These are phyloP conservation scores for Erythrobasidium hasegawianum DNA, from an alignment of 1,284 basidiomycete genomes.

Conservation along the genomic window DNA sequence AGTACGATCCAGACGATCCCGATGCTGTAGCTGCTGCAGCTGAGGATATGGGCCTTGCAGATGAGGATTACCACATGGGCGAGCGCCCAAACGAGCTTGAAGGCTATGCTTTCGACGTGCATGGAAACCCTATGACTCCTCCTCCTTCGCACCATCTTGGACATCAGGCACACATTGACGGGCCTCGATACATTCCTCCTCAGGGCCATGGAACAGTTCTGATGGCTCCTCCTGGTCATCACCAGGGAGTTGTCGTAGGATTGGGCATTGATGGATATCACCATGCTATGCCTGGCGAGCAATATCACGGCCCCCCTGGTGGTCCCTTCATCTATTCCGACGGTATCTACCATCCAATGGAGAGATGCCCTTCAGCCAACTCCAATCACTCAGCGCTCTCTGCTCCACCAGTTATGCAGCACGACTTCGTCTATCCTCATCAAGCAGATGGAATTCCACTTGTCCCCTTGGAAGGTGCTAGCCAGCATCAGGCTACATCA, in stretches of 20 bases:
- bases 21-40: too few relatives aligned
- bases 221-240: background rate
- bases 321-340: constrained; percentile 22
- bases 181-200: background rate
- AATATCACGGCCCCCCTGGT: constrained; percentile 3
- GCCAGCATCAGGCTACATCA: background rate
- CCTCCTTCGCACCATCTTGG: background rate
- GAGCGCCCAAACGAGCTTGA: background rate
- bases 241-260: background rate
- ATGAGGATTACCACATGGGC: too few relatives aligned
- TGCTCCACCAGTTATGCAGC: constrained; percentile 29
- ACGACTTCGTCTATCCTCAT: constrained; percentile 16
- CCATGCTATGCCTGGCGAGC: background rate
- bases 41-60: too few relatives aligned
- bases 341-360: background rate
- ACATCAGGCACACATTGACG: background rate
- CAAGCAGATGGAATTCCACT: background rate
- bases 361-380: constrained; percentile 9
- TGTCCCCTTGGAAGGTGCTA: background rate
- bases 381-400: constrained; percentile 31
- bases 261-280: background rate
- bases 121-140: constrained; percentile 1
- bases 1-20: too few relatives aligned
- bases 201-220: background rate
- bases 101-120: background rate